phyloP scores from a whole-genome alignment of 2,329 filamentous ascomycete genomes.

The Lecanoromycetidae sp. region DNA sequence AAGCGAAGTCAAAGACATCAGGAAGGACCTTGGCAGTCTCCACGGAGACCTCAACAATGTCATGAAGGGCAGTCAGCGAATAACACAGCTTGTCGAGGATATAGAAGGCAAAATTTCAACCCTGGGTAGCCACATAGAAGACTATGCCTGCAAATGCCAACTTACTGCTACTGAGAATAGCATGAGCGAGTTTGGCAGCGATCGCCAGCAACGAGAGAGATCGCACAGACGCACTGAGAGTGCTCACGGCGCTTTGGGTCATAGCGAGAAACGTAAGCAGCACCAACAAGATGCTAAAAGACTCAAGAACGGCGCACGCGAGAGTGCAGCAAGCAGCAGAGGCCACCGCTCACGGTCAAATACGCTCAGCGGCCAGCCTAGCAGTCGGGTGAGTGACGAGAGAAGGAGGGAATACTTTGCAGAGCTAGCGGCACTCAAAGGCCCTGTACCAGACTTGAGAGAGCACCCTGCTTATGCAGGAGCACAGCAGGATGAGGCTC shows the following conservation, averaged over 20 bases:
- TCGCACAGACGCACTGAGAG: slow-evolving; percentile 11
- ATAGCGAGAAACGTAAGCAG: slow-evolving; percentile 5
- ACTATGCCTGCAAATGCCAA: slow-evolving; percentile 2
- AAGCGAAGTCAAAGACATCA: slow-evolving; percentile 10
- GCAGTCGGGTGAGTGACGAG: slow-evolving; percentile 3
- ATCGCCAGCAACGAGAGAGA: not conserved
- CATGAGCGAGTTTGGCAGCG: not conserved
- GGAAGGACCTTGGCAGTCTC: slow-evolving; percentile 5
- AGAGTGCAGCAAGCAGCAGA: slow-evolving; percentile 7
- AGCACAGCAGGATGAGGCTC: slow-evolving; percentile 1
- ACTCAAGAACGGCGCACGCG: slow-evolving; percentile 3
- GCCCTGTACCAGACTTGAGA: slow-evolving; percentile 14
- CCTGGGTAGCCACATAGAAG: slow-evolving; percentile 7
- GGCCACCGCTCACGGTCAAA: slow-evolving; percentile 14
- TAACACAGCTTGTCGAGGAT: not conserved
- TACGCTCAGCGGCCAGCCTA: slow-evolving; percentile 1
- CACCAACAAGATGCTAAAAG: slow-evolving; percentile 4
- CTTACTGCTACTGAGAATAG: not conserved
- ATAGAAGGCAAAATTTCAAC: slow-evolving; percentile 11
- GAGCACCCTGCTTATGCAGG: slow-evolving; percentile 17
- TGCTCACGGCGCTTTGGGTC: slow-evolving; percentile 4
- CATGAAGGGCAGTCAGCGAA: not conserved
- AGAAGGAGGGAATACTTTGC: slow-evolving; percentile 8
- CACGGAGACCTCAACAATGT: slow-evolving; percentile 1
- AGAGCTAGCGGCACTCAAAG: slow-evolving; percentile 9